phyloP scores from a whole-genome alignment of 352 stramenopile genomes.

The Pythium monospermum region DNA sequence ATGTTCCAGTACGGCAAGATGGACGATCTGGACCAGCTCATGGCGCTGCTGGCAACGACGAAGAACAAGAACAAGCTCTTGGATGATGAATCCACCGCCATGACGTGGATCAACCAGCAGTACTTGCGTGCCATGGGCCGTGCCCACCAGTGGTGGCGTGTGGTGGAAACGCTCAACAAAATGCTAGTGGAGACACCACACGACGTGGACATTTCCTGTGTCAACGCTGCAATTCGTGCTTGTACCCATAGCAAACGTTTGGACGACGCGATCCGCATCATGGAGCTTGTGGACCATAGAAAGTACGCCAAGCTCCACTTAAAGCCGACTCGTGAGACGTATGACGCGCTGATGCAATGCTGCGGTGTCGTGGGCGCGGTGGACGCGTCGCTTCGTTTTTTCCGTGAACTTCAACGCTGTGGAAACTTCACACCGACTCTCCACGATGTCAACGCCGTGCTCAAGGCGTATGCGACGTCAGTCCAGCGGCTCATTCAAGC shows the following conservation, averaged over 20 bases:
- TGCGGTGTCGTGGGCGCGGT: conserved; percentile 4
- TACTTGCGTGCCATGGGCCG: conserved; percentile 11
- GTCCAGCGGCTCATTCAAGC: conserved; percentile 13
- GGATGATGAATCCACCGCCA: too few species aligned
- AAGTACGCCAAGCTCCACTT: not conserved
- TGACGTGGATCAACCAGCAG: conserved; percentile 9
- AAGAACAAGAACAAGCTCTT: too few species aligned
- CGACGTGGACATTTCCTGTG: conserved; percentile 11
- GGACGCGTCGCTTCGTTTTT: conserved; percentile 12
- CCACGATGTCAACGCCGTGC: conserved; percentile 7
- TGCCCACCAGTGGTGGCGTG: conserved; percentile 13
- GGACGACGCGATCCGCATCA: conserved; percentile 12
- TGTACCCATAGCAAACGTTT: conserved; percentile 13
- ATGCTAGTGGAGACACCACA: not conserved
- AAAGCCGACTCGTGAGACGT: conserved; percentile 16
- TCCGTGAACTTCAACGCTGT: conserved; percentile 12
- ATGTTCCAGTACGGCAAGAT: conserved; percentile 21
- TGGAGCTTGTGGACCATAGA: conserved; percentile 5
- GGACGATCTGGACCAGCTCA: conserved; percentile 22
- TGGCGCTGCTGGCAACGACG: conserved; percentile 12
- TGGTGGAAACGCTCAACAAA: conserved; percentile 5
- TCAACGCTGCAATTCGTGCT: conserved; percentile 14
- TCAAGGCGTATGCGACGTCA: conserved; percentile 11
- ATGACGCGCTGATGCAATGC: conserved; percentile 16
- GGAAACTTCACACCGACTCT: conserved; percentile 8